Evolutionary conservation across 169 alveolate genomes (phyloP).

Genomic region (Plasmodium fragile): DNA sequence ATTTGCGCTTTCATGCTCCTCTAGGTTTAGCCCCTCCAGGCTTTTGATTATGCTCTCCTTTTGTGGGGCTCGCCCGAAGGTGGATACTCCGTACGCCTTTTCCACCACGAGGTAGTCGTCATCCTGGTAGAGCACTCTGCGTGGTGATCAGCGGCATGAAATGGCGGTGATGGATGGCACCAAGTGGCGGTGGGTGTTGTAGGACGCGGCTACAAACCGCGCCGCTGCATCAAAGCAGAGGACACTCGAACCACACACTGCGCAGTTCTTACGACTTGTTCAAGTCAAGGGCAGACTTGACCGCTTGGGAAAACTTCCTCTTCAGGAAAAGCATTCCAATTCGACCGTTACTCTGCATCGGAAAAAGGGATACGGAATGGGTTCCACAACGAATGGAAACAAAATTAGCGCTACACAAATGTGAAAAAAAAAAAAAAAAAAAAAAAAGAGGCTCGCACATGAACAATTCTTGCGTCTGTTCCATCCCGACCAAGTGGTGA

Average conservation of each 20-base stretch:
- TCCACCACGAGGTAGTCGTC: constrained; percentile 50
- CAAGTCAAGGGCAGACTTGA: neutral
- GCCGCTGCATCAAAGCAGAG: neutral
- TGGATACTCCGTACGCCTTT: constrained; percentile 41
- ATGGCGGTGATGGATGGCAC: neutral
- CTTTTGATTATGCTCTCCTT: constrained; percentile 44
- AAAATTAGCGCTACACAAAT: neutral
- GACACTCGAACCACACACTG: neutral
- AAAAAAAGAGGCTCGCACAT: neutral
- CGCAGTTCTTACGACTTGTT: constrained; percentile 22
- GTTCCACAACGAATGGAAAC: neutral
- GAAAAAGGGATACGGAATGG: neutral
- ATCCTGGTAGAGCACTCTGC: constrained; percentile 38
- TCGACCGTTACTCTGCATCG: constrained; percentile 1
- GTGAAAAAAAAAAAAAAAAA: neutral
- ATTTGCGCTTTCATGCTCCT: neutral
- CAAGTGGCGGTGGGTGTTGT: neutral
- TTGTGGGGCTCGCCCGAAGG: constrained; percentile 19
- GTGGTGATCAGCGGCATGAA: neutral
- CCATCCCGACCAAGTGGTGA: neutral
- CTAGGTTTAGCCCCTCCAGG: constrained; percentile 1
- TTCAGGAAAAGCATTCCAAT: neutral
- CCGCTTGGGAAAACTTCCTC: constrained; percentile 23
- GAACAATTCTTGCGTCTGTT: neutral
- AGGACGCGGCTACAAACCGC: neutral